These are phyloP conservation scores for Plantago major DNA, from an alignment of 257 asterid genomes.

Conservation along the genomic window DNA sequence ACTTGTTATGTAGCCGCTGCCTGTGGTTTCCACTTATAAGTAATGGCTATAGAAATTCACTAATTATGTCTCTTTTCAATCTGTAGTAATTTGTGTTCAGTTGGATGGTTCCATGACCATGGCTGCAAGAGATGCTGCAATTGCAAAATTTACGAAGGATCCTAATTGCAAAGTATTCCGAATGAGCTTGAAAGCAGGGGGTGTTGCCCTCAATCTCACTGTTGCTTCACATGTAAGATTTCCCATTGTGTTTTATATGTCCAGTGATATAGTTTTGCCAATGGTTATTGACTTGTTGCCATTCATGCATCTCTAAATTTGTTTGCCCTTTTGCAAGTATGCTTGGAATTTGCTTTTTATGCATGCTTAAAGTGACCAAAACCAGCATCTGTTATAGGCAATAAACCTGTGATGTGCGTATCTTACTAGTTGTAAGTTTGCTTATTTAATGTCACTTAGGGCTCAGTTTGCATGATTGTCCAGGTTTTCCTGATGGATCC, in stretches of 20 bases:
- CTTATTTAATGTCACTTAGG: too few relatives aligned
- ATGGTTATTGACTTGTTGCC: too few relatives aligned
- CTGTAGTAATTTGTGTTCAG: constrained; percentile 69
- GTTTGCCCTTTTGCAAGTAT: too few relatives aligned
- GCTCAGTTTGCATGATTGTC: constrained; percentile 15
- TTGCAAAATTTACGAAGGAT: constrained; percentile 66
- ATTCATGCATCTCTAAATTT: too few relatives aligned
- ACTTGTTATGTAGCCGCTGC: too few relatives aligned
- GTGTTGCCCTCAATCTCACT: constrained; percentile 95
- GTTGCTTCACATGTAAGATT: constrained; percentile 83
- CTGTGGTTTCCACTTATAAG: constrained; percentile 15
- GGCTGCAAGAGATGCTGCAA: constrained; percentile 82
- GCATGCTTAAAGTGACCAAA: constrained; percentile 8
- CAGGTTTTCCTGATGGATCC: constrained; percentile 99
- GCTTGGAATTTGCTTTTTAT: neutral
- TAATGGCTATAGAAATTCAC: constrained; percentile 7
- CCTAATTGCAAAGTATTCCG: constrained; percentile 82
- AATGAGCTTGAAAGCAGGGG: constrained; percentile 97
- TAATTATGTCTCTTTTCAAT: constrained; percentile 36
- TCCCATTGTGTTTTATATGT: neutral
- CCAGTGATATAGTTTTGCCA: neutral
- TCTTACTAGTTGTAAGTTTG: too few relatives aligned
- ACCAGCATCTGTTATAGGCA: constrained; percentile 2
- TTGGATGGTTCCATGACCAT: constrained; percentile 88
- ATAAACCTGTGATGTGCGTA: neutral